Base-by-base conservation (phyloP, 2,329 filamentous ascomycete species). In the Dothistroma septosporum region DNA sequence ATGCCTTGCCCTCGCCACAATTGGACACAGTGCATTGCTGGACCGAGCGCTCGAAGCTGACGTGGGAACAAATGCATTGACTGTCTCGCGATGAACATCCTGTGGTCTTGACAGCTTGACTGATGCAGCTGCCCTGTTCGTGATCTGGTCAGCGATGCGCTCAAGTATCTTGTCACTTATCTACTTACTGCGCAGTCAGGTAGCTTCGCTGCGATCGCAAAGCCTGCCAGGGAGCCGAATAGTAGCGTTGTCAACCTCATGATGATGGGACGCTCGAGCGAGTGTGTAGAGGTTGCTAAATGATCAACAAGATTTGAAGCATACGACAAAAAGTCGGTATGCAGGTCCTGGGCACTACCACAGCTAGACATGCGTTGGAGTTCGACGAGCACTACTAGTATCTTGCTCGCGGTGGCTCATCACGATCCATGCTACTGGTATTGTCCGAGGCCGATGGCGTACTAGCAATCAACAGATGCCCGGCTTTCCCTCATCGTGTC, bases 371-470 rank as follows among this genome's bases (percentile, higher is more conserved):
- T 9, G 10, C 8, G 5, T 12, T 32, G 47, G 24, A 24, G 28
- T 19, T 28, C 21, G 28, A 24, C 19, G 47, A 50, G 21, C 21
- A 16, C 22, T 21, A 50, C 12, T 19, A 44, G 19, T 31, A 21
- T 6, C 21, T 10, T 32, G 11, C 28, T 24, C n/a, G 47, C 14
- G 14, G 9, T 24, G 19, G 21, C 21, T 21, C 14, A 50, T 28
- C 22, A 24, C 10, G 24, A 31, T 28, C 1, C 28, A 50, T 50
- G 22, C 21, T 50, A 28, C 21, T 28, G 47, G 8, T 4, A 44
- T 16, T 50, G 47, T 50, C 47, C 47, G 47, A 50, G 47, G 47
- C 47, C 47, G 47, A 50, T 50, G 11, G 21, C 47, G 28, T 50
- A 31, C 21, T 50, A 11, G 47, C 47, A 16, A 10, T 11, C 10